Evolutionary conservation across 176 grass and related monocot species (phyloP).

Genomic region (Cenchrus fungigraminus): DNA sequence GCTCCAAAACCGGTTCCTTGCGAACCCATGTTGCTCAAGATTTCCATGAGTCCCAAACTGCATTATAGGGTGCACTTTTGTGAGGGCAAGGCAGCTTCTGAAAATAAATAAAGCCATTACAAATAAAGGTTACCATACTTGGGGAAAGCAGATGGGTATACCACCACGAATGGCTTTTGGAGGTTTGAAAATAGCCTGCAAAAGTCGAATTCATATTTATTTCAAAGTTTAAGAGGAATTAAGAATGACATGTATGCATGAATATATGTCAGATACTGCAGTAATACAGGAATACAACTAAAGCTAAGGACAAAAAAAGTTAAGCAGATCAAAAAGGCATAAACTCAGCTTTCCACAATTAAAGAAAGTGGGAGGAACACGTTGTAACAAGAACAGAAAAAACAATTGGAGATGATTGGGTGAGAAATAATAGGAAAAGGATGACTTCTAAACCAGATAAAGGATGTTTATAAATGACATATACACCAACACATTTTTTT

Average conservation of each 20-base stretch:
- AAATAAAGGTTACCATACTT: slow-evolving; percentile 62
- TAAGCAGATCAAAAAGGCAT: slow-evolving; percentile 7
- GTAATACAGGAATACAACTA: neutral
- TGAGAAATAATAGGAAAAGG: neutral
- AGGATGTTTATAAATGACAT: neutral
- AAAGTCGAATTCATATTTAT: slow-evolving; percentile 25
- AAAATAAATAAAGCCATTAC: slow-evolving; percentile 26
- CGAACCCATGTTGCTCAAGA: slow-evolving; percentile 94
- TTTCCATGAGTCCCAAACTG: slow-evolving; percentile 89
- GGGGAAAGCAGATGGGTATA: slow-evolving; percentile 96
- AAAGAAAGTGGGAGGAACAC: neutral
- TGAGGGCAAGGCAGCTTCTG: neutral
- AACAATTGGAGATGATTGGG: neutral
- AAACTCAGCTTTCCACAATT: neutral
- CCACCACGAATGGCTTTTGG: slow-evolving; percentile 88
- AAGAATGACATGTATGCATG: neutral
- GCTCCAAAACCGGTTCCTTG: slow-evolving; percentile 70
- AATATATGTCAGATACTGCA: neutral
- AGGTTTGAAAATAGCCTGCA: slow-evolving; percentile 84
- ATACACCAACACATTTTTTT: neutral
- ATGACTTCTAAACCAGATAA: neutral
- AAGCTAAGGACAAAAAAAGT: neutral
- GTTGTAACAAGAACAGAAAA: neutral
- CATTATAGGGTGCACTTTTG: slow-evolving; percentile 36
- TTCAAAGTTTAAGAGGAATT: slow-evolving; percentile 4